Conservation (phyloP, 129 eudicot species). For the Flaveria trinervia region DNA sequence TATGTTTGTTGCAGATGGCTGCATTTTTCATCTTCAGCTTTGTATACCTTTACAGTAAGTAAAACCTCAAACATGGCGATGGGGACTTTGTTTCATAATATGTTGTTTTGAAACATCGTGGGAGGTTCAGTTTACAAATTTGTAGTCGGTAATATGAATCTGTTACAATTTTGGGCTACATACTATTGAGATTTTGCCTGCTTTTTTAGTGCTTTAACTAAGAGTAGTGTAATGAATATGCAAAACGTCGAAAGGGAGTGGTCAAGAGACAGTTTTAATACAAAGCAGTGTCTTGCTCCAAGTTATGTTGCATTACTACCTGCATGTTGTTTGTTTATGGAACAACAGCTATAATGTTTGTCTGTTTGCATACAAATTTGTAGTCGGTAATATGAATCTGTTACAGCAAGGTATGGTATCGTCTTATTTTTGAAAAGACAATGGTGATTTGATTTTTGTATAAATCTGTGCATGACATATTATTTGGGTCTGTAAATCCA, state of each 20-base stretch:
- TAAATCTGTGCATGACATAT: too few relatives aligned
- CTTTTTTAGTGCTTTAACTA: neutral
- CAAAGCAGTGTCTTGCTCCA: neutral
- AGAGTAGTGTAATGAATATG: conserved; percentile 2
- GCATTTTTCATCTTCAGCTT: conserved; percentile 72
- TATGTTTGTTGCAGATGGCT: conserved; percentile 62
- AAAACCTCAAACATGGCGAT: conserved; percentile 8
- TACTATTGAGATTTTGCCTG: neutral
- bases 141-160: neutral
- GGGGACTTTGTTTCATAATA: neutral
- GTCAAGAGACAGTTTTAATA: neutral
- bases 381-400: too few relatives aligned
- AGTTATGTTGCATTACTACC: neutral
- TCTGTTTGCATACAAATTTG: too few relatives aligned
- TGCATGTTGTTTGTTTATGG: neutral
- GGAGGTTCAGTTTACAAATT: neutral
- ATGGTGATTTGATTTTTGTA: too few relatives aligned
- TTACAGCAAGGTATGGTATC: too few relatives aligned
- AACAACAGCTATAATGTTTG: too few relatives aligned
- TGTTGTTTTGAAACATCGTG: conserved; percentile 7
- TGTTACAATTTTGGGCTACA: conserved; percentile 13
- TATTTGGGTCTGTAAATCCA: too few relatives aligned
- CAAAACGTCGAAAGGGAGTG: neutral
- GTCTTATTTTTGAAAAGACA: too few relatives aligned
- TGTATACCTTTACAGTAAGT: conserved; percentile 71